Evolutionary conservation across 805 yeast species (phyloP).

Genomic region (Grigorovia jiainica): DNA sequence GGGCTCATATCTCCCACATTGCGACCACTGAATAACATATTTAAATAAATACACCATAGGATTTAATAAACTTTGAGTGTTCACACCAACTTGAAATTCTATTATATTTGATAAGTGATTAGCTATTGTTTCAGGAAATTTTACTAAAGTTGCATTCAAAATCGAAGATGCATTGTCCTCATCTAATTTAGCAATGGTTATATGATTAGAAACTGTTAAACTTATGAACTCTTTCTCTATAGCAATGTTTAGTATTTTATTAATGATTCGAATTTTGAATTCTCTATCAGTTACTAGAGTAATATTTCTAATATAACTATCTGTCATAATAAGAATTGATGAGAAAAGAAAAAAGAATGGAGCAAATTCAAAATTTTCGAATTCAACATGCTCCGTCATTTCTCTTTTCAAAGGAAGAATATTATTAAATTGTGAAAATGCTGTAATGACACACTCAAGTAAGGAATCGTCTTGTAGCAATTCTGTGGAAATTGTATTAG

Average conservation of each 20-base stretch:
- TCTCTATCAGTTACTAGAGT: constrained; percentile 16
- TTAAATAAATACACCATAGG: constrained; percentile 27
- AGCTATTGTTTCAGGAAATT: constrained; percentile 16
- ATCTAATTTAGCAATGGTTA: neutral
- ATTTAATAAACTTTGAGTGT: constrained; percentile 24
- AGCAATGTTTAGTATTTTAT: constrained; percentile 11
- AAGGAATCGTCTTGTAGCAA: constrained; percentile 17
- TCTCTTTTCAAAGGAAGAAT: constrained; percentile 68
- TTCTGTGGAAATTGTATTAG: constrained; percentile 48
- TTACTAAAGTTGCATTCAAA: neutral
- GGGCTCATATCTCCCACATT: constrained; percentile 25
- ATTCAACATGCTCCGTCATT: constrained; percentile 74
- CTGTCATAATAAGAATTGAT: constrained; percentile 24
- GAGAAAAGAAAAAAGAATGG: constrained; percentile 25
- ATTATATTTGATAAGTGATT: constrained; percentile 16
- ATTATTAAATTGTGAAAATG: constrained; percentile 21
- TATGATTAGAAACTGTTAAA: neutral
- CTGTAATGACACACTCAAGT: constrained; percentile 14
- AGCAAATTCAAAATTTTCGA: constrained; percentile 74
- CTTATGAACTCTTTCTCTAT: constrained; percentile 13
- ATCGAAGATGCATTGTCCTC: neutral
- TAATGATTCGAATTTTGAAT: constrained; percentile 10
- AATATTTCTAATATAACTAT: constrained; percentile 24
- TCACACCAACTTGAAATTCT: constrained; percentile 25
- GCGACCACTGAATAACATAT: constrained; percentile 26